Evolutionary conservation across 495 filamentous ascomycete genomes (phyloP), one percentile per base, ranked within the genome.

Genomic region (Cercophora samala): DNA sequence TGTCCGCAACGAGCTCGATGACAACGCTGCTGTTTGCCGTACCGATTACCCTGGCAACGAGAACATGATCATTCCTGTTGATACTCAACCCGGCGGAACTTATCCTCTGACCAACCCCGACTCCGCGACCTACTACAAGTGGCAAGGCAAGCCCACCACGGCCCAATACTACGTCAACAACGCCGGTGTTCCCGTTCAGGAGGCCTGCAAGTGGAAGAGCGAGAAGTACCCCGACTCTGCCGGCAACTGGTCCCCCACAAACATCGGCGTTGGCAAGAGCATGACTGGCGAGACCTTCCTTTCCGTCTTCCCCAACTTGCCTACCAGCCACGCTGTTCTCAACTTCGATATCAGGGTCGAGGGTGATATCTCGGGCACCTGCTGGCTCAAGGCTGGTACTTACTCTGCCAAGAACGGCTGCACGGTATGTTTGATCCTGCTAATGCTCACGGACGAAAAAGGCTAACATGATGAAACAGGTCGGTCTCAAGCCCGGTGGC

Each of bases 141-240:
- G 91, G 89, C 66, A 91, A 73, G 87, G 86, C 70, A 83, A 84
- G 78, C 23, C 73, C 21, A 98, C 95, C 62, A 93, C 90, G 37
- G 93, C 93, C 58, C 96, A 99, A 80, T 99, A 98, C 85, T 99
- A 99, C 74, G 85, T 97, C 81, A 98, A 98, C 86, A 88, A 89
- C 69, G 81, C 83, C 66, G 92, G 91, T 69, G 81, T 89, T 18
- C 74, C 82, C 18, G 78, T 87, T 54, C 75, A 89, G 70, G 78
- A 93, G 19, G 95, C 88, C 42, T 99, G 95, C 84, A 73, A 79
- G 37, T 98, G 95, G 95, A 84, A 87, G 72, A 84, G 85, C 68
- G 68, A 76, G 1, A 67, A 75, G 9, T 78, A 83, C 73, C 80
- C 87, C 66, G 52, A 68, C 11, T 77, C 77, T 25, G 75, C 78